Percentiles rank a stretch among this genome's conserved stretches.
Evolutionary conservation across 1,284 basidiomycete species (phyloP).

Genomic region (Sparassis latifolia): DNA sequence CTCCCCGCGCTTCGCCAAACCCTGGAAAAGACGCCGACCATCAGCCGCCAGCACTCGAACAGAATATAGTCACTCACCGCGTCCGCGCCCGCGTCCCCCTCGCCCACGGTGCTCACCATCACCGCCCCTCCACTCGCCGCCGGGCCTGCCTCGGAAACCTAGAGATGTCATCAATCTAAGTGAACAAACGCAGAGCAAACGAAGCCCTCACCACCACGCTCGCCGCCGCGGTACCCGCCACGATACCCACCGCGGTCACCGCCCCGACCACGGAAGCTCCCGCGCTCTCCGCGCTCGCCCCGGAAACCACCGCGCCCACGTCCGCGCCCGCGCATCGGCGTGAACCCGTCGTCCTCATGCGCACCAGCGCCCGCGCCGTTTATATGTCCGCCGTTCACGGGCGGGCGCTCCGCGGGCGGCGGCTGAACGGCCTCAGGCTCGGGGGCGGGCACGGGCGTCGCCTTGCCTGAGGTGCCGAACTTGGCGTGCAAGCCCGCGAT

Average conservation of each 20-base stretch:
- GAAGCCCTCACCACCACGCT: constrained; percentile 19
- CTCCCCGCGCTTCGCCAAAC: constrained; percentile 12
- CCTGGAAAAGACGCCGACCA: background rate
- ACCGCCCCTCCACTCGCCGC: constrained; percentile 33
- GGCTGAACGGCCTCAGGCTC: constrained; percentile 12
- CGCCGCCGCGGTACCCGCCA: constrained; percentile 27
- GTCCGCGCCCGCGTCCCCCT: constrained; percentile 39
- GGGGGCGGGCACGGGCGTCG: constrained; percentile 40
- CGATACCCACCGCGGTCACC: constrained; percentile 27
- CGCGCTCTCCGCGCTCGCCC: constrained; percentile 33
- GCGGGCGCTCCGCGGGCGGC: constrained; percentile 10
- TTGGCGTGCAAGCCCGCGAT: constrained; percentile 35
- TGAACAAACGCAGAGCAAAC: background rate
- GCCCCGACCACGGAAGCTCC: constrained; percentile 22
- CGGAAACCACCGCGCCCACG: constrained; percentile 21
- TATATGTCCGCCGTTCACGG: constrained; percentile 8
- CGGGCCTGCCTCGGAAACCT: constrained; percentile 31
- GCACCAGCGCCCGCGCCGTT: constrained; percentile 18
- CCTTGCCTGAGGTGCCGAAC: constrained; percentile 32
- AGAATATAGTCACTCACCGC: constrained; percentile 17
- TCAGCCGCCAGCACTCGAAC: background rate
- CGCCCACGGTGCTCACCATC: constrained; percentile 34
- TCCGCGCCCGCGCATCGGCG: constrained; percentile 32
- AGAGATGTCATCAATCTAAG: background rate
- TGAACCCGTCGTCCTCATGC: constrained; percentile 56